Evolutionary conservation across 2,329 filamentous ascomycete genomes (phyloP), one percentile per base, ranked within the genome.

Genomic region (Lasiodiplodia gonubiensis): DNA sequence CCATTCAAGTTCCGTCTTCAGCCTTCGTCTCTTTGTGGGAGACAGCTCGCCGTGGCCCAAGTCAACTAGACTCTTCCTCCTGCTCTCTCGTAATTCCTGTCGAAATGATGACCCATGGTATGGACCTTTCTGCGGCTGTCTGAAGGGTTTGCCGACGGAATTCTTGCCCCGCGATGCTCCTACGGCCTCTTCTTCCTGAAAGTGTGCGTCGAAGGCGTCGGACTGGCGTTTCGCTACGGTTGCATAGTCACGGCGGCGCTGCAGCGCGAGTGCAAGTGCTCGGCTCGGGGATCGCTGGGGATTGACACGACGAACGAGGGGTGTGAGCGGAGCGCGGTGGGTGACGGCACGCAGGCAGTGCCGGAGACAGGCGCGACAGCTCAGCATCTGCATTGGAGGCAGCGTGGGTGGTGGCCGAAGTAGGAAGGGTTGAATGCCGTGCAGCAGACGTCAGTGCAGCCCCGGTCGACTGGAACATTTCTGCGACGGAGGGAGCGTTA

Each of bases 311-410:
- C 61, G 69, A 69, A 65, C 35, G 69, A 67, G 18, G 66, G 69
- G 48, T 33, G 54, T 12, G n/a, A 61, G 64, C 23, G 30, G 65
- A 12, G 65, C 69, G 82, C 76, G 35, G 70, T 71, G 30, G 71
- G 74, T 68, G 35, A 83, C 74, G 57, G 80, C 78, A 54, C 79
- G 79, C 60, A 82, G 74, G 70, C 76, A 78, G 75, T 80, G 80
- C 73, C 77, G 74, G 60, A 80, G 75, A 73, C 81, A 83, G 70
- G 78, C 76, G 69, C 77, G 78, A 70, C 81, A 67, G 23, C 46
- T 33, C 46, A 61, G 33, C 55, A 83, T 61, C 79, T 79, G 68
- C 82, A 84, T 84, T 14, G 57, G 42, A 39, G 23, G 23, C n/a
- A 30, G 46, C 14, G 64, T 21, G 53, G n/a, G 27, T 23, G 33